phyloP scores from a whole-genome alignment of 2,329 filamentous ascomycete genomes.

The Neofusicoccum umdonicola region DNA sequence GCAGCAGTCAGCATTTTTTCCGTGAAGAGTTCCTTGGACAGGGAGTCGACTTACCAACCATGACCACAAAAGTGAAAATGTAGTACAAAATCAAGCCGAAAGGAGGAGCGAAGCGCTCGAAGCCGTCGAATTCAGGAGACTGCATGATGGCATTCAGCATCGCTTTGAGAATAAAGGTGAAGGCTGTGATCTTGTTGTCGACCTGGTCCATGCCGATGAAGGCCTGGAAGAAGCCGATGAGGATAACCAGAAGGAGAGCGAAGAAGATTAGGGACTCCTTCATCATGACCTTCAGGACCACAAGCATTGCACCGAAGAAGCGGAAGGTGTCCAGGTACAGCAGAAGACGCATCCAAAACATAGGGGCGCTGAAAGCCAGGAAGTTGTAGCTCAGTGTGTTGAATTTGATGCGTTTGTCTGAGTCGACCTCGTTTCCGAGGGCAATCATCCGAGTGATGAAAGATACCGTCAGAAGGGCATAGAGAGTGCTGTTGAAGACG shows the following conservation, averaged over 20 bases:
- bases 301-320: slow-evolving; percentile 98
- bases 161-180: slow-evolving; percentile 70
- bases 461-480: slow-evolving; percentile 73
- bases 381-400: slow-evolving; percentile 91
- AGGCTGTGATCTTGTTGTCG: slow-evolving; percentile 63
- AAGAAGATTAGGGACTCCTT: slow-evolving; percentile 87
- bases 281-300: slow-evolving; percentile 77
- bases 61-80: slow-evolving; percentile 94
- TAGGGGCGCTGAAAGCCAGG: slow-evolving; percentile 84
- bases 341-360: slow-evolving; percentile 94
- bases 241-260: slow-evolving; percentile 77
- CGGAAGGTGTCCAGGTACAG: slow-evolving; percentile 90
- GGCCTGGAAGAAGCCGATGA: slow-evolving; percentile 85
- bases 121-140: slow-evolving; percentile 83
- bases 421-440: slow-evolving; percentile 57
- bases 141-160: slow-evolving; percentile 93
- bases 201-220: slow-evolving; percentile 89
- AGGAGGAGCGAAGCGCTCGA: slow-evolving; percentile 86
- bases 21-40: no score
- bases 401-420: slow-evolving; percentile 57
- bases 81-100: slow-evolving; percentile 97
- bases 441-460: slow-evolving; percentile 78
- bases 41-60: slow-evolving; percentile 55
- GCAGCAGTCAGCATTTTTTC: background rate
- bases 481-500: slow-evolving; percentile 84